phyloP scores from a whole-genome alignment of 371 early-diverging fungal species.

The Mucor piriformis region DNA sequence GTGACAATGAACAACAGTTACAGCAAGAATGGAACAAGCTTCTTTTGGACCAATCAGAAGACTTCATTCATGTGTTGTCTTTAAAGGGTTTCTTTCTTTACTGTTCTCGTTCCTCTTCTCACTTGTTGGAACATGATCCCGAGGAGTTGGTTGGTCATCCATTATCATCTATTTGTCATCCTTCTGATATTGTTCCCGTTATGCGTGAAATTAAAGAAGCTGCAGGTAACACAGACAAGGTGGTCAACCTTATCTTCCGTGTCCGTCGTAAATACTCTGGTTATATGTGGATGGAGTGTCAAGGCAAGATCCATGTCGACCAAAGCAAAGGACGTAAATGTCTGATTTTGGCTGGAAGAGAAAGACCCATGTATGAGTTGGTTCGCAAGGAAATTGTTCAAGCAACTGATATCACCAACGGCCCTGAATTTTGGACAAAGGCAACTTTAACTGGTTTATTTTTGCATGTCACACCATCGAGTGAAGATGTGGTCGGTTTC shows the following conservation, averaged over 20 bases:
- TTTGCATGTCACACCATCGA: constrained; percentile 47
- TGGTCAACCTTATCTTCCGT: constrained; percentile 60
- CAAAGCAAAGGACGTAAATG: constrained; percentile 65
- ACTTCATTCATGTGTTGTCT: constrained; percentile 66
- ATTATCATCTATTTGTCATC: constrained; percentile 63
- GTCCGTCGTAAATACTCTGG: constrained; percentile 56
- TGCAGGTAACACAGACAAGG: constrained; percentile 26
- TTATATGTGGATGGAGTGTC: constrained; percentile 67
- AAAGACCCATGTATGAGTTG: constrained; percentile 46
- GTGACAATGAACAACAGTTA: constrained; percentile 33
- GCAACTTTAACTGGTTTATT: constrained; percentile 57
- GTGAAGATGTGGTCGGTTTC: constrained; percentile 44
- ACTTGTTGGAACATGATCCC: constrained; percentile 55
- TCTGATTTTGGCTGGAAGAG: constrained; percentile 64
- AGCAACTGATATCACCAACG: constrained; percentile 15
- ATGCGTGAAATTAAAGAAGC: constrained; percentile 67
- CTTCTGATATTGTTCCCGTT: constrained; percentile 63
- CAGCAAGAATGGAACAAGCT: constrained; percentile 47
- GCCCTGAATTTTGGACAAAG: constrained; percentile 59
- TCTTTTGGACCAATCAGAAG: constrained; percentile 48
- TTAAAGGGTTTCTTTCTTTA: constrained; percentile 69
- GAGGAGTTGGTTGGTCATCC: constrained; percentile 61
- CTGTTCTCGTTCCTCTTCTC: constrained; percentile 47
- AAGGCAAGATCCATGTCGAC: constrained; percentile 59
- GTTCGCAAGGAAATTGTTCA: constrained; percentile 33